Conservation (phyloP, 306 rosid genomes). For the Rubus parviflorus region DNA sequence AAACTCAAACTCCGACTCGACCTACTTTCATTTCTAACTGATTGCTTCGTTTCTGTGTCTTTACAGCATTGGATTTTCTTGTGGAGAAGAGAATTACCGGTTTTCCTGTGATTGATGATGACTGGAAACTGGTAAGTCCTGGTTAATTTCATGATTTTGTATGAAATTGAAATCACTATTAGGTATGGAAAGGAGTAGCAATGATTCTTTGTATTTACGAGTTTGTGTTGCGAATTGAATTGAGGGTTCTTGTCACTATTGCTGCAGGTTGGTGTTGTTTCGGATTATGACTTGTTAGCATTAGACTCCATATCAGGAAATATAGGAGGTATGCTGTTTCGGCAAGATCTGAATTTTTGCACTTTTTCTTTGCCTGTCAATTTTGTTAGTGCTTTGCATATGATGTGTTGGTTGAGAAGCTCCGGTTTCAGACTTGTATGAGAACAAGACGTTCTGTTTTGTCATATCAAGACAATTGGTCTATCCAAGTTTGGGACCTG, state of each 20-base stretch:
- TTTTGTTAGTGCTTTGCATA: background rate
- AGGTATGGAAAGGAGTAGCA: background rate
- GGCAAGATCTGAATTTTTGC: background rate
- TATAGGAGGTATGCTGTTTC: background rate
- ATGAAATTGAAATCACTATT: background rate
- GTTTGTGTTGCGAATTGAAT: constrained; percentile 21
- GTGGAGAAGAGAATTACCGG: constrained; percentile 86
- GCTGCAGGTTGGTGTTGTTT: constrained; percentile 92
- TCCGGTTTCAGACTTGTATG: background rate
- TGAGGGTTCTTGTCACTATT: background rate
- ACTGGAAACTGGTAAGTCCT: constrained; percentile 76
- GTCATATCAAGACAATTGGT: background rate
- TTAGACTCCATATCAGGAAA: constrained; percentile 96
- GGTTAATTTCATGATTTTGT: background rate
- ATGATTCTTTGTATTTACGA: background rate
- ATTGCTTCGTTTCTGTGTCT: background rate
- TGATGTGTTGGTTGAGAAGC: background rate
- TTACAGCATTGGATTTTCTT: constrained; percentile 71
- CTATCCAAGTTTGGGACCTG: background rate
- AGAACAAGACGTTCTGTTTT: background rate
- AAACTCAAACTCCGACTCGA: background rate
- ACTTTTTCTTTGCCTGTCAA: background rate
- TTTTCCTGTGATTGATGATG: constrained; percentile 90
- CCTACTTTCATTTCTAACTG: constrained; percentile 2
- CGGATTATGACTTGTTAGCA: constrained; percentile 93